These are phyloP conservation scores for Populus davidiana DNA, from an alignment of 345 rosid genomes.

Conservation along the genomic window DNA sequence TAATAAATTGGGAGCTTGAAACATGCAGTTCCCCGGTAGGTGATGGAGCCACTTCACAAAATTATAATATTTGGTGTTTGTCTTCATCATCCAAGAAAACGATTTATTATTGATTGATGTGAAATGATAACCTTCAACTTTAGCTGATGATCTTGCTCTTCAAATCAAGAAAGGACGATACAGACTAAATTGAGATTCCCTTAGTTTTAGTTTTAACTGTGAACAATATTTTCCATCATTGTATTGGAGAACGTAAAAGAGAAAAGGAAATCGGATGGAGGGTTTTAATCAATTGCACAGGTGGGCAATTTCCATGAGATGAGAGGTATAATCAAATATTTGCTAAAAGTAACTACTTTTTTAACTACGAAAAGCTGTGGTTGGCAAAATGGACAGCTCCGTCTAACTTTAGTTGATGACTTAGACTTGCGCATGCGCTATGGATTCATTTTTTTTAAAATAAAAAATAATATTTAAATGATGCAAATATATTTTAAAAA, in stretches of 20 bases:
- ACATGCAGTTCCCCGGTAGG: constrained; percentile 2
- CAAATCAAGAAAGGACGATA: too few species aligned
- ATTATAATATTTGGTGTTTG: constrained; percentile 6
- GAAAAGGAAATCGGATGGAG: neutral
- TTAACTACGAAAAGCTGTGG: neutral
- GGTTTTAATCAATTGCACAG: neutral
- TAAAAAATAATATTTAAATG: too few species aligned
- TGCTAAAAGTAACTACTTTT: neutral
- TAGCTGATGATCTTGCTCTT: too few species aligned
- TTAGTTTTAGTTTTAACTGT: neutral
- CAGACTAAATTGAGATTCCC: neutral
- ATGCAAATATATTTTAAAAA: too few species aligned
- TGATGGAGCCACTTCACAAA: constrained; percentile 12
- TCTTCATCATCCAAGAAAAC: neutral
- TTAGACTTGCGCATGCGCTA: too few species aligned
- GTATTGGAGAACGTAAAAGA: too few species aligned
- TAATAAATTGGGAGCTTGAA: neutral
- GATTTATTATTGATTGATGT: too few species aligned
- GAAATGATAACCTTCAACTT: too few species aligned
- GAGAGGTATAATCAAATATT: too few species aligned
- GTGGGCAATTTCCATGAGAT: neutral
- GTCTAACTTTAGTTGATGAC: neutral
- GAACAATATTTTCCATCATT: too few species aligned
- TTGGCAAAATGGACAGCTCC: neutral
- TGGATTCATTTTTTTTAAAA: too few species aligned